A percentile compares a stretch with the other conserved stretches of the same genome.
These are phyloP conservation scores for Hymenoscyphus linearis DNA, from an alignment of 2,329 filamentous ascomycete genomes.

Conservation along the genomic window DNA sequence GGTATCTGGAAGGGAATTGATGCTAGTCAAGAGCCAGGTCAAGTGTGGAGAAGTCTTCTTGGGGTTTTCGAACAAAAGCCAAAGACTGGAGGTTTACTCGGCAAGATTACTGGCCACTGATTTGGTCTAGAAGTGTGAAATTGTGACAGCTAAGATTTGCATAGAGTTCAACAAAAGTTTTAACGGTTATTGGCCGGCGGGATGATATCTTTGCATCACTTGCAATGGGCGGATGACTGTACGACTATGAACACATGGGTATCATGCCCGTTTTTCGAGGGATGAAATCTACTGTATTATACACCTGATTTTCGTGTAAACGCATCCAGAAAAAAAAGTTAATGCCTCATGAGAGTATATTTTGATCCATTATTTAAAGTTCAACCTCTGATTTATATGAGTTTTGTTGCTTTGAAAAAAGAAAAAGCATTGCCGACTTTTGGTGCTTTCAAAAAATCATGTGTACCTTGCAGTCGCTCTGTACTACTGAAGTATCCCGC, in stretches of 20 bases:
- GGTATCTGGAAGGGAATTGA: conserved; percentile 96
- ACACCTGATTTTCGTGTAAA: conserved; percentile 20
- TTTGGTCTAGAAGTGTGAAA: neutral
- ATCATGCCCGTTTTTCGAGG: conserved; percentile 21
- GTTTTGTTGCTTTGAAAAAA: neutral
- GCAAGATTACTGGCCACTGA: conserved; percentile 32
- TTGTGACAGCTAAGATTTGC: conserved; percentile 21
- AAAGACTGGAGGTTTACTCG: conserved; percentile 27
- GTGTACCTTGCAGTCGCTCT: neutral
- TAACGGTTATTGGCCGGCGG: conserved; percentile 19
- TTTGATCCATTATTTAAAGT: neutral
- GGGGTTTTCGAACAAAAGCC: conserved; percentile 68
- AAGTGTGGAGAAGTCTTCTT: conserved; percentile 92
- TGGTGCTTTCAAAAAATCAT: neutral
- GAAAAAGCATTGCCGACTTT: neutral
- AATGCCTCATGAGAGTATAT: conserved; percentile 8
- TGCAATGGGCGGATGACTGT: conserved; percentile 23
- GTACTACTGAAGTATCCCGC: neutral
- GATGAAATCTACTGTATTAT: conserved; percentile 24
- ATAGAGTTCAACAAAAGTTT: conserved; percentile 28
- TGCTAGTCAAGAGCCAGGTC: conserved; percentile 89
- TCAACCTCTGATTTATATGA: neutral
- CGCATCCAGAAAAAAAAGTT: conserved; percentile 15
- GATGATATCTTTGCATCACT: conserved; percentile 22
- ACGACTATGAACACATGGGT: conserved; percentile 26